Conservation (phyloP, 2,329 filamentous ascomycete species). For the Fusarium keratoplasticum region DNA sequence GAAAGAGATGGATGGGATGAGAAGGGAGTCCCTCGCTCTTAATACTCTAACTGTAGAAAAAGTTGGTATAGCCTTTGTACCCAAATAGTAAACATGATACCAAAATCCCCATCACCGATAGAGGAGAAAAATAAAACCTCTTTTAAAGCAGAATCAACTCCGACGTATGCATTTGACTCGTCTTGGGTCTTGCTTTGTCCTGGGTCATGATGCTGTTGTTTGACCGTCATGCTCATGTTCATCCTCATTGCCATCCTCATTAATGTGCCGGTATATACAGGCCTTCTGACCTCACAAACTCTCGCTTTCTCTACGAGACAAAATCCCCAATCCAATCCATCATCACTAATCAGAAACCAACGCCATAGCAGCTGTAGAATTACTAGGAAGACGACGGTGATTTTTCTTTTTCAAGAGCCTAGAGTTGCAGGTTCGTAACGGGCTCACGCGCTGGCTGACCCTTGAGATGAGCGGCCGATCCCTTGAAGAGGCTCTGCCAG, state of each 20-base stretch:
- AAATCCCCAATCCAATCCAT: background rate
- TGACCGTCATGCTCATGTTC: background rate
- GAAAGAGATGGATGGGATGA: slow-evolving; percentile 6
- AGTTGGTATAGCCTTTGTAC: slow-evolving; percentile 13
- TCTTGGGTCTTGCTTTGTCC: background rate
- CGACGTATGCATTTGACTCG: background rate
- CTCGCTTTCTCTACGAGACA: background rate
- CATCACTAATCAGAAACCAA: slow-evolving; percentile 14
- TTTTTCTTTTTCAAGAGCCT: slow-evolving; percentile 7
- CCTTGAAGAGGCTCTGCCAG: slow-evolving; percentile 97
- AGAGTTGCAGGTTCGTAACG: slow-evolving; percentile 53
- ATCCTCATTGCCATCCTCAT: slow-evolving; percentile 28
- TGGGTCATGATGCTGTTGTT: background rate
- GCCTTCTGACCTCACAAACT: slow-evolving; percentile 6
- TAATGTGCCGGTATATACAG: slow-evolving; percentile 37
- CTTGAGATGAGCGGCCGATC: slow-evolving; percentile 88
- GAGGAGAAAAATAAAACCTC: background rate
- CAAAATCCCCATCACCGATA: background rate
- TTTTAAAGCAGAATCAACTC: background rate
- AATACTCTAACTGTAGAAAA: slow-evolving; percentile 21
- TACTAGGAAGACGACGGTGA: slow-evolving; percentile 1
- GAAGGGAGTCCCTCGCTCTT: slow-evolving; percentile 26
- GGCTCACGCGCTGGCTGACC: slow-evolving; percentile 56
- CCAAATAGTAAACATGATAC: slow-evolving; percentile 27
- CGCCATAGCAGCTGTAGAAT: slow-evolving; percentile 2